phyloP scores from a whole-genome alignment of 1,284 basidiomycete genomes.

The Ceratobasidium sp. region DNA sequence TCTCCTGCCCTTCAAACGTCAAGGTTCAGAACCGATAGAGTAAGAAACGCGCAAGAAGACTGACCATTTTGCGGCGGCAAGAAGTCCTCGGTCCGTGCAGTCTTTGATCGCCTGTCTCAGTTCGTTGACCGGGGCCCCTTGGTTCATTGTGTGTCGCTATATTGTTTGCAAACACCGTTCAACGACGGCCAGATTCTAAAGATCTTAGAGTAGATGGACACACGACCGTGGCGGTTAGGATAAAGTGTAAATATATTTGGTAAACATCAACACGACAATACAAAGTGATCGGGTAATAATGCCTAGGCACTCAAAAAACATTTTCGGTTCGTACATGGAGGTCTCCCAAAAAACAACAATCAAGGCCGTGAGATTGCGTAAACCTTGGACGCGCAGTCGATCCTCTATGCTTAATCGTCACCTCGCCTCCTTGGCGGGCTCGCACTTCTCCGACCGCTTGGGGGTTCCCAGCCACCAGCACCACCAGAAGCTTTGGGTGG shows the following conservation, averaged over 20 bases:
- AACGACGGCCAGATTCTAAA: no score
- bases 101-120: conserved; percentile 45
- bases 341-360: neutral
- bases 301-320: neutral
- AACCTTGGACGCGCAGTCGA: neutral
- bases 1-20: conserved; percentile 68
- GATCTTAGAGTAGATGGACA: no score
- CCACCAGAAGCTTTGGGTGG: conserved; percentile 65
- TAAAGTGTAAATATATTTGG: neutral
- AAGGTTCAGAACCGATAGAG: neutral
- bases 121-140: conserved; percentile 17
- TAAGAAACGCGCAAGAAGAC: conserved; percentile 44
- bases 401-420: neutral
- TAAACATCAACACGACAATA: conserved; percentile 1
- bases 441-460: conserved; percentile 72
- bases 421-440: conserved; percentile 58
- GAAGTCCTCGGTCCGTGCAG: conserved; percentile 65
- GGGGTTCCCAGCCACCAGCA: conserved; percentile 79
- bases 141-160: conserved; percentile 4
- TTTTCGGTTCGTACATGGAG: neutral
- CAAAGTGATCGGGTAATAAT: neutral
- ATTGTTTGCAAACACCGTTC: no score
- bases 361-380: neutral
- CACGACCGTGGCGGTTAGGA: neutral
- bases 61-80: conserved; percentile 75